Conservation (phyloP, 164 flowering plant species). For the Magnolia officinalis region DNA sequence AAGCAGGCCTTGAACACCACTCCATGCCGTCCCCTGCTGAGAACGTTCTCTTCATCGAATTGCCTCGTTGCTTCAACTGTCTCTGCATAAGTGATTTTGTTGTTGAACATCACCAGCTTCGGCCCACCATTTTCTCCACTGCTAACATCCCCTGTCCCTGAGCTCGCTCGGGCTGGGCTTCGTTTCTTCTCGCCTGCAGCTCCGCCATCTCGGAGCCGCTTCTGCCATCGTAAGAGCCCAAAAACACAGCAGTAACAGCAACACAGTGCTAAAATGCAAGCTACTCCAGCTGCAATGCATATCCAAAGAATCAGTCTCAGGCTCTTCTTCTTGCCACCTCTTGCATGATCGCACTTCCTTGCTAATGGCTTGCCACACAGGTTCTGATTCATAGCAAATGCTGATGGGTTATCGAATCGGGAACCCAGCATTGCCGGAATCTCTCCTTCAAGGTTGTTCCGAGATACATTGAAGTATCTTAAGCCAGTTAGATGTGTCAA, state of each 20-base stretch:
- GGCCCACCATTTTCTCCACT: conserved; percentile 62
- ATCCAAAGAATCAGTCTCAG: conserved; percentile 55
- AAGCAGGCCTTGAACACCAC: conserved; percentile 73
- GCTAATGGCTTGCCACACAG: conserved; percentile 74
- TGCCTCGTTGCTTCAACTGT: conserved; percentile 79
- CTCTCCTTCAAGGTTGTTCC: conserved; percentile 51
- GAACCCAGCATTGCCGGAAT: conserved; percentile 62
- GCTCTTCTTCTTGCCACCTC: conserved; percentile 21
- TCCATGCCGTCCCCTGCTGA: conserved; percentile 67
- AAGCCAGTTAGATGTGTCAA: conserved; percentile 31
- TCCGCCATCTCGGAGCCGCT: conserved; percentile 36
- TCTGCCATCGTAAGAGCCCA: conserved; percentile 59
- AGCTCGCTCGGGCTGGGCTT: conserved; percentile 58
- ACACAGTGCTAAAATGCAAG: conserved; percentile 38
- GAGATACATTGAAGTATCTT: conserved; percentile 41
- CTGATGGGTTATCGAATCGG: conserved; percentile 49
- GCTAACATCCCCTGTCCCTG: conserved; percentile 49
- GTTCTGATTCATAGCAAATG: conserved; percentile 42
- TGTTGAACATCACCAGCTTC: conserved; percentile 78
- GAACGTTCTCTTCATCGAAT: conserved; percentile 85
- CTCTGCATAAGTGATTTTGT: conserved; percentile 67
- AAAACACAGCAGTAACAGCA: conserved; percentile 63
- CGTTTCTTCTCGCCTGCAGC: conserved; percentile 61
- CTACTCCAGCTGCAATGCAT: conserved; percentile 42
- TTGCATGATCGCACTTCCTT: conserved; percentile 32